Conservation (phyloP, 2,329 filamentous ascomycete species). For the Verruconis gallopava region DNA sequence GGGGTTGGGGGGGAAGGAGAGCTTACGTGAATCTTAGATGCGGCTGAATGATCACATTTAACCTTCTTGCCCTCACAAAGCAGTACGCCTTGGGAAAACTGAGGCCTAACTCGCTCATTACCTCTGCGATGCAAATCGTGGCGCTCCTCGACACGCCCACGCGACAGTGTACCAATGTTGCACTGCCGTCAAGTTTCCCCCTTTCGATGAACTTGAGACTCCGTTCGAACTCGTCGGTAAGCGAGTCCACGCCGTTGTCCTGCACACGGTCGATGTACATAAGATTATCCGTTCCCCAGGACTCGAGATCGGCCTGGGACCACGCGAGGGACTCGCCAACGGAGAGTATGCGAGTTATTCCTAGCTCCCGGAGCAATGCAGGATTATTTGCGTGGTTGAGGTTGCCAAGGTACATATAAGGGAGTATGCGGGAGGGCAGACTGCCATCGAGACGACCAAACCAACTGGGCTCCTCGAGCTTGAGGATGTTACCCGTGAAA, state of each 20-base stretch:
- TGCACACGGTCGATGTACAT: conserved; percentile 77
- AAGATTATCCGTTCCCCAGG: conserved; percentile 66
- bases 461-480: conserved; percentile 55
- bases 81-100: conserved; percentile 92
- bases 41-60: conserved; percentile 97
- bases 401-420: conserved; percentile 95
- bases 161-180: conserved; percentile 89
- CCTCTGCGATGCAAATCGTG: conserved; percentile 97
- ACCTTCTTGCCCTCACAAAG: conserved; percentile 77
- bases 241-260: conserved; percentile 89
- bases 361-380: conserved; percentile 62
- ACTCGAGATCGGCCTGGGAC: conserved; percentile 23
- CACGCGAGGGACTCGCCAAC: conserved; percentile 83
- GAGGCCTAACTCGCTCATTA: conserved; percentile 70
- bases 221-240: conserved; percentile 72
- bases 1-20: neutral
- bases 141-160: conserved; percentile 92
- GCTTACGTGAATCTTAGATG: conserved; percentile 75
- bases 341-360: conserved; percentile 78
- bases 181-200: conserved; percentile 61
- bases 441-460: conserved; percentile 76
- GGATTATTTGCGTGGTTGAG: conserved; percentile 90
- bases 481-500: conserved; percentile 14
- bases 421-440: conserved; percentile 73
- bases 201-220: conserved; percentile 87